These are phyloP conservation scores for Porogramme epimiltina DNA, from an alignment of 1,284 basidiomycete species.

Conservation along the genomic window DNA sequence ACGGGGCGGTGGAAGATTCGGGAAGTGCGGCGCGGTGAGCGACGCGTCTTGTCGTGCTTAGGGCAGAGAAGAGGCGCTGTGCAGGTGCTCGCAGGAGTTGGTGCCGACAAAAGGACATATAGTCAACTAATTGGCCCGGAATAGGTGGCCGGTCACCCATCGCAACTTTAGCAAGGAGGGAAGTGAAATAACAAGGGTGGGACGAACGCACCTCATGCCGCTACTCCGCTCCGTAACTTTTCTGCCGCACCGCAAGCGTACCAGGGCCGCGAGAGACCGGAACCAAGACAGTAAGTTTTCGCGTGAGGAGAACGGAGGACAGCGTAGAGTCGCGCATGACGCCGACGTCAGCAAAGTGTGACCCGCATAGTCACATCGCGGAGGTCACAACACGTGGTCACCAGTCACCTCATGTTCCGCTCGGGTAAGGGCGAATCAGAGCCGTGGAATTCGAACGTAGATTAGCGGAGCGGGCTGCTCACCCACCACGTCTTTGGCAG, in stretches of 20 bases:
- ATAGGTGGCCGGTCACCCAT: background rate
- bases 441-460: too few relatives aligned
- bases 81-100: constrained; percentile 32
- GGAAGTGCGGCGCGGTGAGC: background rate
- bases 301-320: background rate
- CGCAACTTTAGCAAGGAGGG: background rate
- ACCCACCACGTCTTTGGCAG: too few relatives aligned
- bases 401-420: too few relatives aligned
- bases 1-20: background rate
- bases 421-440: too few relatives aligned
- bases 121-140: constrained; percentile 27
- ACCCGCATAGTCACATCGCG: too few relatives aligned
- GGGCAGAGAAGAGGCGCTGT: constrained; percentile 23
- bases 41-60: constrained; percentile 14
- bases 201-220: constrained; percentile 32
- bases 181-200: background rate
- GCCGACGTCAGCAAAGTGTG: constrained; percentile 12
- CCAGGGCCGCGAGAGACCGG: background rate
- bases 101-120: constrained; percentile 38
- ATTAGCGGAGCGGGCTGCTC: too few relatives aligned
- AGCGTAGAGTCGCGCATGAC: background rate
- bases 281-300: constrained; percentile 5
- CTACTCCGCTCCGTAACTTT: constrained; percentile 12
- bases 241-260: constrained; percentile 3
- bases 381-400: too few relatives aligned